Evolutionary conservation across 257 asterid species (phyloP).

Genomic region (Anisodus tanguticus): DNA sequence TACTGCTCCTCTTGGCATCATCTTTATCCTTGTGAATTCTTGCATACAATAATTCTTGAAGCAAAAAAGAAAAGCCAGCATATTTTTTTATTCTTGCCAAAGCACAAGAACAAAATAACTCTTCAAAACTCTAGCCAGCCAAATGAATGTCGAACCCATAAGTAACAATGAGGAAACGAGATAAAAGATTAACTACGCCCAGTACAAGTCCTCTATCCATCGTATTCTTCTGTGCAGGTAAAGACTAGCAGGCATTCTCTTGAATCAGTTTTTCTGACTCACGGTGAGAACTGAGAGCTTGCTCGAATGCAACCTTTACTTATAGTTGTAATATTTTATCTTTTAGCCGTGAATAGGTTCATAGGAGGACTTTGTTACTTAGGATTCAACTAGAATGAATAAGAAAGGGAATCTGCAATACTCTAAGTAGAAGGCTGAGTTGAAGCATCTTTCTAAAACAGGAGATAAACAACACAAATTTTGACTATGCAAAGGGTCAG

Average conservation of each 20-base stretch:
- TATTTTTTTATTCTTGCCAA: not conserved
- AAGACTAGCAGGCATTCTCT: not conserved
- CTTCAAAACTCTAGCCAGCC: not conserved
- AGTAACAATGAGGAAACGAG: not conserved
- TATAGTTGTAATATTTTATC: not conserved
- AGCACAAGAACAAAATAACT: not conserved
- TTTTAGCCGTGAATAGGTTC: not conserved
- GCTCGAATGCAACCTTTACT: not conserved
- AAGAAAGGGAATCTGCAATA: not conserved
- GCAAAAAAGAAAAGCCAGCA: not conserved
- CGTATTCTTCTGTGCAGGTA: not conserved
- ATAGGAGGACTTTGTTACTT: not conserved
- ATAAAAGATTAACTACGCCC: no score
- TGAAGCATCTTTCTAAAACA: not conserved
- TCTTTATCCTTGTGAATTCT: not conserved
- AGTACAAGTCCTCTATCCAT: no score
- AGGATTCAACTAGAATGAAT: not conserved
- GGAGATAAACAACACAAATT: not conserved
- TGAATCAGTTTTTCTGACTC: not conserved
- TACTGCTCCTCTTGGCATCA: not conserved
- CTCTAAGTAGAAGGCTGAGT: not conserved
- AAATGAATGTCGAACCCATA: not conserved
- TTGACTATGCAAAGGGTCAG: not conserved
- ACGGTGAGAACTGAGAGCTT: not conserved
- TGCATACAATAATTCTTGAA: not conserved